Evolutionary conservation across 1,284 basidiomycete genomes (phyloP).

Genomic region (Anthracocystis panici-leucophaei): DNA sequence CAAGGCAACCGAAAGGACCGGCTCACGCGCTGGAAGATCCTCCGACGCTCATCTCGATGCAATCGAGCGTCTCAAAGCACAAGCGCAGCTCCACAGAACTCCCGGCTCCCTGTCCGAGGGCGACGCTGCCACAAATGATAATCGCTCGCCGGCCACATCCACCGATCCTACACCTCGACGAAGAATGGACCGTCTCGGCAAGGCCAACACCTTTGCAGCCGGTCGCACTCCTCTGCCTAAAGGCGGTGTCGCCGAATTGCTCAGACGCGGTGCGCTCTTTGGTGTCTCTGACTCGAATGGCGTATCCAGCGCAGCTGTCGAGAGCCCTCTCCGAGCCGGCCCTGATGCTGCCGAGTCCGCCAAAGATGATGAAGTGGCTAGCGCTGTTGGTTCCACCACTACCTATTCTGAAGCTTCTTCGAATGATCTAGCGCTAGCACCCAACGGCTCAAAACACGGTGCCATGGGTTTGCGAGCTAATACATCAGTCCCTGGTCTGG

Average conservation of each 20-base stretch:
- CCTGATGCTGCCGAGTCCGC: conserved; percentile 8
- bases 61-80: conserved; percentile 46
- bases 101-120: conserved; percentile 35
- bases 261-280: conserved; percentile 46
- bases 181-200: conserved; percentile 50
- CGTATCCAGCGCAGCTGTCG: conserved; percentile 21
- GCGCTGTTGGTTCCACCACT: conserved; percentile 31
- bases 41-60: conserved; percentile 42
- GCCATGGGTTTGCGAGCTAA: conserved; percentile 46
- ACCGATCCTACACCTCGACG: conserved; percentile 28
- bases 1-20: conserved; percentile 34
- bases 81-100: conserved; percentile 33
- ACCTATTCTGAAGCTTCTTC: conserved; percentile 46
- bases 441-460: conserved; percentile 40
- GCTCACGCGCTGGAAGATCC: conserved; percentile 20
- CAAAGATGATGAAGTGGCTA: conserved; percentile 39
- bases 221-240: conserved; percentile 49
- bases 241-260: conserved; percentile 43
- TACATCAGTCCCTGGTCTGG: conserved; percentile 50
- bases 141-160: conserved; percentile 22
- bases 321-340: conserved; percentile 28
- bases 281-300: conserved; percentile 36
- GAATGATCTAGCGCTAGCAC: conserved; percentile 40
- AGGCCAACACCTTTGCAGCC: conserved; percentile 48
- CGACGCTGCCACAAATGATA: conserved; percentile 15